Evolutionary conservation across 805 yeast genomes (phyloP).

Genomic region (Hanseniaspora taiwanica): DNA sequence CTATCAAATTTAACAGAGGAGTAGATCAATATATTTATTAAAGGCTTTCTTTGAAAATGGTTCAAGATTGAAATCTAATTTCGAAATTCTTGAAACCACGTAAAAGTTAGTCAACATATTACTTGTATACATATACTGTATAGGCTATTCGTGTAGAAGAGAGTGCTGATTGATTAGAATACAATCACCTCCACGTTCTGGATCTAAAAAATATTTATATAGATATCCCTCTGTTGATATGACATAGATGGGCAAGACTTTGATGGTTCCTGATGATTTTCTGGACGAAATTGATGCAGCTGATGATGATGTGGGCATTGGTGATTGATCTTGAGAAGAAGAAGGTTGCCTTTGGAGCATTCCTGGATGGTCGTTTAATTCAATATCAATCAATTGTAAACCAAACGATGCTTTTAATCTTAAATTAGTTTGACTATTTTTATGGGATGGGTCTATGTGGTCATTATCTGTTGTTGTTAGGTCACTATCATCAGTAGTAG

Average conservation of each 20-base stretch:
- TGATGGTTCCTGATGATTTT: conserved; percentile 10
- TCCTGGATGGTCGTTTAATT: conserved; percentile 19
- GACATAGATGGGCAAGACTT: conserved; percentile 38
- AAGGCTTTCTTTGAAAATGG: neutral
- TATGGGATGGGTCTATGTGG: conserved; percentile 12
- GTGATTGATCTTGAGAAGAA: conserved; percentile 5
- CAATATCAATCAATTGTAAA: conserved; percentile 17
- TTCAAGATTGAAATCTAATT: no score
- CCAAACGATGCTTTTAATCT: conserved; percentile 24
- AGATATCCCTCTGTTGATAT: conserved; percentile 74
- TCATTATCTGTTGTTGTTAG: conserved; percentile 8
- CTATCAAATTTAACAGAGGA: conserved; percentile 1
- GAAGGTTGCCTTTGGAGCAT: conserved; percentile 8
- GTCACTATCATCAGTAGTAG: conserved; percentile 15
- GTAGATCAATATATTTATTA: neutral
- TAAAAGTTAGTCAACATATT: no score
- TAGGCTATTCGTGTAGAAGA: neutral
- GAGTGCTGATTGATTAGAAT: conserved; percentile 54
- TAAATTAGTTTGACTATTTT: no score
- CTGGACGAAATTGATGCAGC: conserved; percentile 1
- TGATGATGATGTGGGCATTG: neutral
- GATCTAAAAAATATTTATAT: conserved; percentile 68
- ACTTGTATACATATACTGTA: neutral
- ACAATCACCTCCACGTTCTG: conserved; percentile 91
- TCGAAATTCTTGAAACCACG: no score